Evolutionary conservation across 2,329 filamentous ascomycete genomes (phyloP), one percentile per base, ranked within the genome.

Genomic region (Tolypocladium amazonense): DNA sequence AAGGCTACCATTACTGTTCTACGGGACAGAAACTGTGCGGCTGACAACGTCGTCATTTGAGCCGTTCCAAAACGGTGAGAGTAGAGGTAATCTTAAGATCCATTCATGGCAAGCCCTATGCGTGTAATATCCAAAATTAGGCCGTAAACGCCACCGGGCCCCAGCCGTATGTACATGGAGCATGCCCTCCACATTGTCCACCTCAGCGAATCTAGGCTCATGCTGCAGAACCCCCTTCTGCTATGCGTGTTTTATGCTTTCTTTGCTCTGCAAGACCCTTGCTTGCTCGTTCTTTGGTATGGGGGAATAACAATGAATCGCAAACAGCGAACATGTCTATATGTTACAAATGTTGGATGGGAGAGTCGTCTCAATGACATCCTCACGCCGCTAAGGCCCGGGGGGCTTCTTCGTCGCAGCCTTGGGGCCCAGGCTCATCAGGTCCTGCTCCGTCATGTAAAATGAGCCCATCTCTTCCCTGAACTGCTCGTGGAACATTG

Each of bases 31-130:
- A 64, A 67, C 4, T 69, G 76, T 61, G 68, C 71, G 58, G 76
- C 75, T 4, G 20, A 35, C 9, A 80, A 80, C 62, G 75, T 80
- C 56, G 76, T 80, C 0, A 68, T 80, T 9, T 80, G 77, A 78
- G 71, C 76, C 0, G 77, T 80, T 62, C 73, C 73, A 57, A 72
- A 73, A 18, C 68, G 65, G 15, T 61, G 37, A 53, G 14, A 20
- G n/a, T 23, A 25, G 23, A 25, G 14, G 11, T 9, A 39, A 8
- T 39, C 9, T 25, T 9, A 11, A 12, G 3, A 39, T 20, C 47
- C 39, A 25, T 12, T n/a, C 37, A 27, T 45, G 35, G 20, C 50
- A 54, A 54, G 20, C 23, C 5, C n/a, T 23, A 15, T 14, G 20
- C 14, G 14, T 7, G 39, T 43, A 37, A 1, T 37, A 54, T n/a